phyloP scores from a whole-genome alignment of 441 rosid genomes.

The Arabidopsis hybrid region DNA sequence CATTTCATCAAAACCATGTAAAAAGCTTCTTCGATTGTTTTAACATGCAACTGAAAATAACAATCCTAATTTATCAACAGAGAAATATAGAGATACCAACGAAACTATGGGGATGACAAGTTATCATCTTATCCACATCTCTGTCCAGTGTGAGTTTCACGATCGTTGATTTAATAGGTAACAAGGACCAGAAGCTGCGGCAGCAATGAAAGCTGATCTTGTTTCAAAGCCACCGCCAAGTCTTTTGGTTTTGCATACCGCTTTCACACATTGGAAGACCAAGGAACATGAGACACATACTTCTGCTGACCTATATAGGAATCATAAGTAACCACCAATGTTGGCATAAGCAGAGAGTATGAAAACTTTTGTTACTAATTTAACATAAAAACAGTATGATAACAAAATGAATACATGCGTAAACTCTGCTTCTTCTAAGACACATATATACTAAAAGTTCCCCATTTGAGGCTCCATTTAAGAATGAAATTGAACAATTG shows the following conservation, averaged over 20 bases:
- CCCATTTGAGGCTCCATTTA: too few relatives aligned
- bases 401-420: too few relatives aligned
- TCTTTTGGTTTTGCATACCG: conserved; percentile 91
- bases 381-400: too few relatives aligned
- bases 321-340: conserved; percentile 21
- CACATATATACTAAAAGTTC: too few relatives aligned
- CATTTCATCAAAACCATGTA: too few relatives aligned
- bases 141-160: conserved; percentile 91
- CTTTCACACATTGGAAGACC: conserved; percentile 94
- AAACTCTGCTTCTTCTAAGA: too few relatives aligned
- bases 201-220: conserved; percentile 76
- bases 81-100: conserved; percentile 48
- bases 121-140: conserved; percentile 88
- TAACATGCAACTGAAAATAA: too few relatives aligned
- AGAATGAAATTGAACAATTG: too few relatives aligned
- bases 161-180: conserved; percentile 71
- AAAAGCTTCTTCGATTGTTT: neutral
- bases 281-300: conserved; percentile 79
- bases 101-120: conserved; percentile 97
- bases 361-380: too few relatives aligned
- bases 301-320: conserved; percentile 86
- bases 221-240: conserved; percentile 99
- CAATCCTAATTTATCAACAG: too few relatives aligned
- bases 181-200: conserved; percentile 87
- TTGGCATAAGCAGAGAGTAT: conserved; percentile 11